Evolutionary conservation across 495 filamentous ascomycete species (phyloP), one percentile per base, ranked within the genome.

Genomic region (Hyphodiscus hymeniophilus): DNA sequence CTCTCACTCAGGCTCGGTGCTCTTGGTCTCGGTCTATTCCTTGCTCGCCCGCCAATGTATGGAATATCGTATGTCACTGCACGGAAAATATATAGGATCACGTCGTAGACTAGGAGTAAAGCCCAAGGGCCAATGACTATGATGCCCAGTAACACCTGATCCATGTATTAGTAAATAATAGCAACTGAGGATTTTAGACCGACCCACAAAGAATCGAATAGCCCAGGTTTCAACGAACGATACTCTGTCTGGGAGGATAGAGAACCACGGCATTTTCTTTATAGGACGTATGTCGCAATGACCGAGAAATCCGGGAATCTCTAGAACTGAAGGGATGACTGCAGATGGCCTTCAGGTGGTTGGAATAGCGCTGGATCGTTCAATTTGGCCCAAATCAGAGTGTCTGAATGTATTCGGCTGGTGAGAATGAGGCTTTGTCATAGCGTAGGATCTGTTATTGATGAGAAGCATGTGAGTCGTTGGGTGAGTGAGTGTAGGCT

Each of bases 111-210:
- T 42, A 89, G 60, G 26, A 87, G 61, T 0, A 77, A 59, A 1
- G 74, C 58, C 81, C 84, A 88, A 3, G 85, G 85, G 11, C 73
- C 70, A 46, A 89, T 78, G 5, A 75, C 80, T 21, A 86, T 55
- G 24, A 80, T 55, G 22, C 73, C 81, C 41, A 87, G 71, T 39
- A 88, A 52, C 13, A 87, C 57, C 84, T 87, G 7, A 11, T 26
- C n/a, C n/a, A n/a, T 22, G 13, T 16, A 22, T 43, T 36, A 47
- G 26, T 36, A 47, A 15, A 26, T 43, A n/a, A 7, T 16, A 13
- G 8, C 28, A 13, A 12, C 38, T 39, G 21, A 28, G 32, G 20
- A 13, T 21, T 21, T 15, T n/a, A 10, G 40, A 33, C 13, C 8
- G 40, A 48, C 76, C 50, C 70, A 85, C 84, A 52, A 87, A 87